Evolutionary conservation across 768 basidiomycete genomes (phyloP).

Genomic region (Trametes gibbosa): DNA sequence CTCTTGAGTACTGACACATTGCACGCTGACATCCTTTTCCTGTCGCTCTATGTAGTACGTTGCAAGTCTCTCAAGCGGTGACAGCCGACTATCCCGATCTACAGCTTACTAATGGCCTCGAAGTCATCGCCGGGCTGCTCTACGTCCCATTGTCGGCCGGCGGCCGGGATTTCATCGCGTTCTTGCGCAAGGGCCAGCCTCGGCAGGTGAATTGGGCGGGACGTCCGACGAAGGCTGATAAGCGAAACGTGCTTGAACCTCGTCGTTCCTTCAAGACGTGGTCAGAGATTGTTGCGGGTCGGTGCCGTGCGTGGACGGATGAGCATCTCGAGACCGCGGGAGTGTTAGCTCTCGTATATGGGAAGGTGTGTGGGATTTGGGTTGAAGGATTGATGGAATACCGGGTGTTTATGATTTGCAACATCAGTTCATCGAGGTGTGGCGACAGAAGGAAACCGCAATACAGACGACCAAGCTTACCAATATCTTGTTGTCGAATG

Average conservation of each 20-base stretch:
- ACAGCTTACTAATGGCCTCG: slow-evolving; percentile 53
- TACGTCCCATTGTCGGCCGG: slow-evolving; percentile 70
- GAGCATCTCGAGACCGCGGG: slow-evolving; percentile 82
- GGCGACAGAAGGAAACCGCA: slow-evolving; percentile 78
- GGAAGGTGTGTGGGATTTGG: slow-evolving; percentile 44
- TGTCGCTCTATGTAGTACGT: slow-evolving; percentile 39
- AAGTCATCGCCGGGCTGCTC: slow-evolving; percentile 69
- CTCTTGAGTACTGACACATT: too few relatives aligned
- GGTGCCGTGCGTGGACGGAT: slow-evolving; percentile 72
- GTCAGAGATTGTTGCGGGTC: slow-evolving; percentile 70
- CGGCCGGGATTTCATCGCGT: slow-evolving; percentile 79
- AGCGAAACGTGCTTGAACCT: slow-evolving; percentile 54
- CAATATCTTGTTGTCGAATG: slow-evolving; percentile 73
- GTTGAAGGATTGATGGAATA: background rate
- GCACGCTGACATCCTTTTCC: background rate
- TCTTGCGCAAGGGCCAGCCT: slow-evolving; percentile 72
- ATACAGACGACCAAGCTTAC: slow-evolving; percentile 71
- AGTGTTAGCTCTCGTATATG: slow-evolving; percentile 75
- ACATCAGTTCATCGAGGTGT: slow-evolving; percentile 74
- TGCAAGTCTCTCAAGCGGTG: slow-evolving; percentile 71
- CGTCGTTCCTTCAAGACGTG: slow-evolving; percentile 79
- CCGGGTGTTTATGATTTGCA: background rate
- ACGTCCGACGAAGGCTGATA: slow-evolving; percentile 53
- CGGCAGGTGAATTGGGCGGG: slow-evolving; percentile 80
- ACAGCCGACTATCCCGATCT: slow-evolving; percentile 71